These are phyloP conservation scores for Blastocrithidia nonstop DNA, from an alignment of 208 protist genomes.

Conservation along the genomic window DNA sequence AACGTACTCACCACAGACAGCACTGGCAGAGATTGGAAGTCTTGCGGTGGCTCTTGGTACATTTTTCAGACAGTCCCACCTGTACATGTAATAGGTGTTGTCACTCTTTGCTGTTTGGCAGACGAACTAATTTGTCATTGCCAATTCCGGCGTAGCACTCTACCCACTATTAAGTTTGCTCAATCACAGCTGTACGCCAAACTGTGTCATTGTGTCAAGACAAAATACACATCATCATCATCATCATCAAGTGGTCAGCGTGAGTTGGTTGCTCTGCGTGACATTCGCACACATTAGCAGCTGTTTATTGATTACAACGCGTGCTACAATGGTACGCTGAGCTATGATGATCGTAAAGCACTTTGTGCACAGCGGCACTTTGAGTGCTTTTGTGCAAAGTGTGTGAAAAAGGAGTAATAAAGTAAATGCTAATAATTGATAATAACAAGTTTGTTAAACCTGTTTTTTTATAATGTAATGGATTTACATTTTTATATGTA, in stretches of 20 bases:
- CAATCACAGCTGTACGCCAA: constrained; percentile 82
- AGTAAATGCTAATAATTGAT: neutral
- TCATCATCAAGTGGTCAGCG: neutral
- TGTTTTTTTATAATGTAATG: neutral
- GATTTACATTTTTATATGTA: neutral
- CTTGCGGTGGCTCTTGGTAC: constrained; percentile 42
- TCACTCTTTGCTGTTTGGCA: constrained; percentile 74
- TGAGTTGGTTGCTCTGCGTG: constrained; percentile 32
- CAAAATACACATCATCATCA: neutral
- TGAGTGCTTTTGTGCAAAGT: constrained; percentile 70
- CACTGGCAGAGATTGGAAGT: constrained; percentile 55
- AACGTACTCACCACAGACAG: constrained; percentile 60
- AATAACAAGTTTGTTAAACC: neutral
- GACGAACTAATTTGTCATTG: constrained; percentile 68
- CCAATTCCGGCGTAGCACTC: constrained; percentile 19
- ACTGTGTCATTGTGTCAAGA: constrained; percentile 32
- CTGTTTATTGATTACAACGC: constrained; percentile 80
- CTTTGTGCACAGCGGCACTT: constrained; percentile 77
- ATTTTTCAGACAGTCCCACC: constrained; percentile 45
- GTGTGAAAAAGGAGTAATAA: constrained; percentile 20
- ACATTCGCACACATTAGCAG: constrained; percentile 72
- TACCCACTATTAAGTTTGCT: constrained; percentile 57
- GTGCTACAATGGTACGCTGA: constrained; percentile 34
- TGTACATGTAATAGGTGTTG: constrained; percentile 79
- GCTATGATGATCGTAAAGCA: constrained; percentile 54